Conservation (phyloP, 345 rosid species). For the Gossypium raimondii region DNA sequence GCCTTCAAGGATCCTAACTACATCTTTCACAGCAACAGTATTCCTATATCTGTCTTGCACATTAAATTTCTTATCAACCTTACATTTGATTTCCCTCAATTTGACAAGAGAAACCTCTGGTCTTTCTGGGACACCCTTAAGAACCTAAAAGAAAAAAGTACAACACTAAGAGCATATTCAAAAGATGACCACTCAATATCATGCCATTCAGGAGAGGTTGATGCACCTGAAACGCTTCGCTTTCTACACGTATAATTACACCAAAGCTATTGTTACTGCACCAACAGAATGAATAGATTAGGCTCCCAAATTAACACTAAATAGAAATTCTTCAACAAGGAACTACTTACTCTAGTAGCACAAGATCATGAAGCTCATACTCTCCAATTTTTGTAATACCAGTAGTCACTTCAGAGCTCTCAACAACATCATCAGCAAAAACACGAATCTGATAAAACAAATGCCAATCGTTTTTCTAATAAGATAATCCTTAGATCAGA, state of each 20-base stretch:
- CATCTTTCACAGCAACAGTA: slow-evolving; percentile 68
- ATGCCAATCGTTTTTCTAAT: slow-evolving; percentile 3
- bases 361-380: slow-evolving; percentile 95
- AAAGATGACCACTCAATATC: not conserved
- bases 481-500: slow-evolving; percentile 1
- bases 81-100: slow-evolving; percentile 90
- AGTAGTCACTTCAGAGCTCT: slow-evolving; percentile 94
- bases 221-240: slow-evolving; percentile 85
- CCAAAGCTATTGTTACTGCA: slow-evolving; percentile 89
- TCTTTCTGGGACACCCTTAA: slow-evolving; percentile 93
- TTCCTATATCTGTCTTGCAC: slow-evolving; percentile 72
- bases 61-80: slow-evolving; percentile 68
- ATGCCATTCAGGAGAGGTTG: not conserved
- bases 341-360: slow-evolving; percentile 74
- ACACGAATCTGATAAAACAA: slow-evolving; percentile 64
- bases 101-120: slow-evolving; percentile 75
- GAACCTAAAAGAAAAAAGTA: not conserved
- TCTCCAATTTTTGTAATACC: slow-evolving; percentile 89
- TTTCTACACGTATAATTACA: slow-evolving; percentile 90
- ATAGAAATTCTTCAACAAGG: slow-evolving; percentile 10
- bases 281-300: slow-evolving; percentile 19
- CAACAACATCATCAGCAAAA: slow-evolving; percentile 95
- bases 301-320: not conserved
- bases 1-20: slow-evolving; percentile 78
- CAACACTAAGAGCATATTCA: slow-evolving; percentile 2